phyloP scores from a whole-genome alignment of 2,329 filamentous ascomycete species.

The Lasiodiplodia sp. region DNA sequence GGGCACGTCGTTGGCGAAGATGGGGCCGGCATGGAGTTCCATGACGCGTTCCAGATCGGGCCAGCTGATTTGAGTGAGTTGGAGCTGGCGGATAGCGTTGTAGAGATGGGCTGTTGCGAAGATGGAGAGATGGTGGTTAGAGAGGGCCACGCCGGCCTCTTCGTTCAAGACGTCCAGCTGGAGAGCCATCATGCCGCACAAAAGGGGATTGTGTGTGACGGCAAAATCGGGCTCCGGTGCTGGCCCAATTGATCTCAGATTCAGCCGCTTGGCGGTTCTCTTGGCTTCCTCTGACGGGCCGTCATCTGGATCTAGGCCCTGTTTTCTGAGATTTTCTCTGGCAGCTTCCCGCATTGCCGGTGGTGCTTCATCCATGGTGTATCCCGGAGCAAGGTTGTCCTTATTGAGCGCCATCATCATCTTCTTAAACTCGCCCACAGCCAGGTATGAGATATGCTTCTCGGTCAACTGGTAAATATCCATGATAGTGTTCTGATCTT shows the following conservation, averaged over 20 bases:
- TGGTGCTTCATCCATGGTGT: background rate
- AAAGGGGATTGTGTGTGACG: conserved; percentile 3
- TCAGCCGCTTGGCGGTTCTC: background rate
- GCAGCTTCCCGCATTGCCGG: background rate
- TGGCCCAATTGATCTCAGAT: background rate
- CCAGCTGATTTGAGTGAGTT: background rate
- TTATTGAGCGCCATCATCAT: background rate
- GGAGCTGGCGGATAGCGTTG: conserved; percentile 1
- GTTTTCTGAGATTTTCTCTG: background rate
- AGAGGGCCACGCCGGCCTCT: conserved; percentile 1
- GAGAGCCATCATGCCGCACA: conserved; percentile 1
- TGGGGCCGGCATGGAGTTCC: conserved; percentile 2
- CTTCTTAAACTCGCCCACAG: background rate
- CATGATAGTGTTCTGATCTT: background rate
- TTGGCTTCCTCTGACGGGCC: background rate
- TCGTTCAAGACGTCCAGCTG: background rate
- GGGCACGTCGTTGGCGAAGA: conserved; percentile 10
- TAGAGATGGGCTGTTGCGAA: conserved; percentile 3
- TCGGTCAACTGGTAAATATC: background rate
- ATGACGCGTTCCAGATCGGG: background rate
- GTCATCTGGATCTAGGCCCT: background rate
- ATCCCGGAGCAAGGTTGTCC: background rate
- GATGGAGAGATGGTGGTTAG: conserved; percentile 12
- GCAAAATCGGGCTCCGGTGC: background rate
- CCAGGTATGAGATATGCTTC: background rate